Evolutionary conservation across 805 yeast genomes (phyloP), one percentile per base, ranked within the genome.

Genomic region (Candida argentea): DNA sequence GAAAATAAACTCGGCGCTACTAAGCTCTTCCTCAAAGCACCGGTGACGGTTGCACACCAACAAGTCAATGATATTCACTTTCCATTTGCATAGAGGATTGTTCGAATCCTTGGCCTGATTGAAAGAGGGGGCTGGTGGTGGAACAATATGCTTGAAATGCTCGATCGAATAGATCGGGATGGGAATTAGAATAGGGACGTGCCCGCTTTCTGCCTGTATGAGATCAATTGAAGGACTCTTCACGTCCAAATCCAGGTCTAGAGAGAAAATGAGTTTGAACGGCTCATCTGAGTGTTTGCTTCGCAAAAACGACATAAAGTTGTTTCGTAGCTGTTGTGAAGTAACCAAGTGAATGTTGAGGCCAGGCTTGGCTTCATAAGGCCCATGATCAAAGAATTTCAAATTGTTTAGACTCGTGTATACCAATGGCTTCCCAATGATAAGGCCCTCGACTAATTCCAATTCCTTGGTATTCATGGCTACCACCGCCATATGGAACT

Each of bases 371-470:
- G 24, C 31, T 12, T 26, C 16, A 11, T 37, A 23, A 5, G 34
- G 13, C 20, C 44, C 48, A 20, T 48, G 53, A 19, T 68, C 73
- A 37, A 63, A 68, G 14, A 78, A 50, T 12, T 77, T 68, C 1
- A 73, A 62, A 10, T 84, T 83, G 14, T 85, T 72, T 40, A 77
- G 68, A 39, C 94, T 68, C 34, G 66, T 67, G 43, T 80, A 79
- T 35, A 67, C 65, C 21, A 83, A 51, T 20, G 60, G 59, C 42
- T 82, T 73, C 2, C 95, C 95, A n/a, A 80, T 58, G 9, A 85
- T 44, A 25, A 79, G 61, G 1, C 87, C 81, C 49, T 86, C 96
- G 5, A 86, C 62, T 25, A 86, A 55, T 44, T 86, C 93, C 36
- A 81, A 48, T 43, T 81, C 91, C 43, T 78, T 76, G 14, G 76